Conservation (phyloP, 768 basidiomycete genomes). For the Lentinula lateritia region DNA sequence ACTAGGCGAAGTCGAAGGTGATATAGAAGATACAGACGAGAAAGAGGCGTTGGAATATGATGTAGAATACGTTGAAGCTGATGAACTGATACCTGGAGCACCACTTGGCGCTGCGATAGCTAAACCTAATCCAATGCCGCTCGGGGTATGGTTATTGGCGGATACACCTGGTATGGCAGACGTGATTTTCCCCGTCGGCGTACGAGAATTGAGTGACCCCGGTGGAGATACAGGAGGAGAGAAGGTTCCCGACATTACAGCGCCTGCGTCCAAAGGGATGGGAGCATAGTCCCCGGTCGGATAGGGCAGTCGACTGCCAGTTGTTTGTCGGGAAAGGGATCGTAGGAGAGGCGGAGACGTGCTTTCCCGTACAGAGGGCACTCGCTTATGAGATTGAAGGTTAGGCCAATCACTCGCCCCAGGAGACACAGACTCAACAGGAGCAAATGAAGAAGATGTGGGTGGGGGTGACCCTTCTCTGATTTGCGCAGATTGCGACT, state of each 20-base stretch:
- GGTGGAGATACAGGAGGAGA: conserved; percentile 2
- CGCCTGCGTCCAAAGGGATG: conserved; percentile 23
- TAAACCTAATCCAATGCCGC: conserved; percentile 4
- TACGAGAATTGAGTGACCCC: conserved; percentile 9
- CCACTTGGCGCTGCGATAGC: background rate
- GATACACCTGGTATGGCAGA: conserved; percentile 46
- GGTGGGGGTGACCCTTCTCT: background rate
- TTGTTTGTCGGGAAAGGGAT: conserved; percentile 3
- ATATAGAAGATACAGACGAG: conserved; percentile 17
- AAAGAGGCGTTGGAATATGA: conserved; percentile 12
- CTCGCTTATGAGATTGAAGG: background rate
- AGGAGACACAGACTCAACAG: background rate
- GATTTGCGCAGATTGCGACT: background rate
- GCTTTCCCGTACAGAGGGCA: conserved; percentile 2
- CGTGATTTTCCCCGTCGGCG: conserved; percentile 22
- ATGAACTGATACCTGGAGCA: background rate
- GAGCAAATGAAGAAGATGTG: background rate
- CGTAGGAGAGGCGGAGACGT: conserved; percentile 5
- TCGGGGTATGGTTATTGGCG: conserved; percentile 8
- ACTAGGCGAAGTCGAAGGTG: background rate
- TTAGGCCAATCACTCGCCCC: background rate
- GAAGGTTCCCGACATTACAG: background rate
- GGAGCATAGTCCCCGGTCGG: conserved; percentile 77
- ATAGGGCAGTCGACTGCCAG: conserved; percentile 61
- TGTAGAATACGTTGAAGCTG: conserved; percentile 5